These are phyloP conservation scores for Psidium guajava DNA, from an alignment of 345 rosid species.

Conservation along the genomic window DNA sequence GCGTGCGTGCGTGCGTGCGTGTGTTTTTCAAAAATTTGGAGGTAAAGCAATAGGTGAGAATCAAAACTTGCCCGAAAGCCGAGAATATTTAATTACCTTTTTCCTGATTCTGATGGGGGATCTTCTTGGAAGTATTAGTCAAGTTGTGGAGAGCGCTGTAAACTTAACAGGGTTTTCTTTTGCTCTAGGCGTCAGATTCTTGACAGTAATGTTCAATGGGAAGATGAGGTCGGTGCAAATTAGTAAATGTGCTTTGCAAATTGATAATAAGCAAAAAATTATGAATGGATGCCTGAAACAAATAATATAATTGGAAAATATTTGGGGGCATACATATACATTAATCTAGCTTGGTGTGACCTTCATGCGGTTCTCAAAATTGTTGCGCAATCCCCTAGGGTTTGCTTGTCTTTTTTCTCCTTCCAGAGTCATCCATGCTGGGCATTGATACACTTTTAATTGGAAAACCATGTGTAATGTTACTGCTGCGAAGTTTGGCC, in stretches of 20 bases:
- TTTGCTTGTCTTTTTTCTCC: not conserved
- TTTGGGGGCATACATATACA: not conserved
- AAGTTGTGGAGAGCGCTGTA: not conserved
- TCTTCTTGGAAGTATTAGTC: not conserved
- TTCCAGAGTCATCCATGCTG: not conserved
- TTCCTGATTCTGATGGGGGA: not conserved
- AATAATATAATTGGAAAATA: not conserved
- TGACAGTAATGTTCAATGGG: not conserved
- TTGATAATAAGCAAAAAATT: not conserved
- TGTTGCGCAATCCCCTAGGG: not conserved
- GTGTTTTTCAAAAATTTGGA: not conserved
- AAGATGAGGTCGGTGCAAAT: not conserved
- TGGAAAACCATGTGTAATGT: not conserved
- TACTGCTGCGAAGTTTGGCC: not conserved
- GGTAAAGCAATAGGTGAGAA: not conserved
- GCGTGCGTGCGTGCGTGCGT: too few species aligned
- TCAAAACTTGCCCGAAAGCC: not conserved
- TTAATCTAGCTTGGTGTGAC: not conserved
- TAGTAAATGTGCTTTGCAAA: not conserved
- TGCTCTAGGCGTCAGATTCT: not conserved
- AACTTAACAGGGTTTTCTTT: not conserved
- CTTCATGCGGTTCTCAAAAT: not conserved
- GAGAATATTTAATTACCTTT: not conserved
- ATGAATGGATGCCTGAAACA: not conserved
- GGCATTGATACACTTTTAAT: not conserved